A percentile compares a stretch with the other conserved stretches of the same genome.
phyloP scores from a whole-genome alignment of 148 eudicot species.

The Rhododendron ferrugineum region DNA sequence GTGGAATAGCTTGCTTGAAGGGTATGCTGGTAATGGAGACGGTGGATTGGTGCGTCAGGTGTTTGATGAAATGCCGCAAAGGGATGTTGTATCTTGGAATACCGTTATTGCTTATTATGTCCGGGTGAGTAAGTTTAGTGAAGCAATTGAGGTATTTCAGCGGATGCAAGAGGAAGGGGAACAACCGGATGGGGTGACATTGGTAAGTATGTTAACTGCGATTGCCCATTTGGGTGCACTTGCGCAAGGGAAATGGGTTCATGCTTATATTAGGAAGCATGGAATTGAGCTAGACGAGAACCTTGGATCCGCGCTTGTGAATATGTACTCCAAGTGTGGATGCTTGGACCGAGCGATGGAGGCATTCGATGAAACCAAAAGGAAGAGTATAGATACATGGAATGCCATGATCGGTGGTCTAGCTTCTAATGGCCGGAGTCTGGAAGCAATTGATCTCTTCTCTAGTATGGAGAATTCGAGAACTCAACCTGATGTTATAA shows the following conservation, averaged over 20 bases:
- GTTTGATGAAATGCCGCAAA: constrained; percentile 10
- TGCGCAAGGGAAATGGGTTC: constrained; percentile 21
- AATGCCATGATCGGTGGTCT: constrained; percentile 20
- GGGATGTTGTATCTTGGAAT: constrained; percentile 22
- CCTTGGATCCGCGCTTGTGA: constrained; percentile 17
- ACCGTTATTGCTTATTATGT: constrained; percentile 15
- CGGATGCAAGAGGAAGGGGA: constrained; percentile 12
- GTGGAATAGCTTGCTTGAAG: constrained; percentile 21
- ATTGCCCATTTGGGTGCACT: constrained; percentile 15
- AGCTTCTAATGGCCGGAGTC: constrained; percentile 10
- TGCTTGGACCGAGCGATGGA: constrained; percentile 13
- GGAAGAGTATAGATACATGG: constrained; percentile 16
- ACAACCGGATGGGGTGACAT: neutral
- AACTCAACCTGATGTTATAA: constrained; percentile 6
- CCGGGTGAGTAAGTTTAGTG: neutral
- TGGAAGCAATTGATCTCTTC: constrained; percentile 14
- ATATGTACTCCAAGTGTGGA: constrained; percentile 25
- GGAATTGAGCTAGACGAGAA: constrained; percentile 8
- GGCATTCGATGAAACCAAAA: constrained; percentile 9
- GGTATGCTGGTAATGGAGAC: constrained; percentile 4
- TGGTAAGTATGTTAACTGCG: constrained; percentile 12
- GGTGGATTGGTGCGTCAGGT: neutral
- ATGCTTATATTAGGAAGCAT: constrained; percentile 16
- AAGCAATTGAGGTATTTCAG: constrained; percentile 9
- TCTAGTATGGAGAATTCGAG: neutral